Base-by-base conservation (phyloP, 78 protist species). In the Anaeramoeba ignava region DNA sequence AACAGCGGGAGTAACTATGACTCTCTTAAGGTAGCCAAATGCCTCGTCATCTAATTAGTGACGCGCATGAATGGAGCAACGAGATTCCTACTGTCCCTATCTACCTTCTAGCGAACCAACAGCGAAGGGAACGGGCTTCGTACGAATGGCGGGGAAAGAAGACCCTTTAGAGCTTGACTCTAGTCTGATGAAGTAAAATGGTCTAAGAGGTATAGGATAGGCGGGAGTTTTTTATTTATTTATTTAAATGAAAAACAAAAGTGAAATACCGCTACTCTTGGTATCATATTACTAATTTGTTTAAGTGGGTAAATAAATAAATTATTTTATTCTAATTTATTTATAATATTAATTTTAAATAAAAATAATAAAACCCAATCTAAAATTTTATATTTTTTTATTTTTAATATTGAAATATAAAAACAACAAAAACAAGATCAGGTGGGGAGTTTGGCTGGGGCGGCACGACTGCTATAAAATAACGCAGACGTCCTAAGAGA, bases 1-100 rank as follows among this genome's bases (percentile, higher is more conserved):
- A 91, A 91, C 95, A 92, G 96, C 94, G 95, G 93, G 95, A 93
- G 96, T 93, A 93, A 92, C 95, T 92, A 92, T 93, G 94, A 92
- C 96, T 93, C 94, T 93, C 94, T 93, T 92, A 90, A 91, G 94
- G 94, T n/a, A 91, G 94, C 93, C 95, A 91, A 91, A 90, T 90
- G 93, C 94, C 95, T 90, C 93, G 93, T 90, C 94, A 90, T 90
- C 91, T 86, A 91, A 38, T 68, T 78, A 33, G 33, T 1, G 27
- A 40, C 41, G 67, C 1, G 73, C 17, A 17, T 54, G 73, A 27
- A 17, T 54, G 73, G 8, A 17, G 73, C 36, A 27, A 8, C 73
- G 36, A 8, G 73, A 17, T 8, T 54, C 73, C 17, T 54, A 27
- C 17, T 17, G 36, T 17, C 73, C 73, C 73, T 17, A 27, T 54